Percentiles rank a stretch among this genome's conserved stretches.
Conservation (phyloP, 768 basidiomycete species). For the Collybiopsis confluens region DNA sequence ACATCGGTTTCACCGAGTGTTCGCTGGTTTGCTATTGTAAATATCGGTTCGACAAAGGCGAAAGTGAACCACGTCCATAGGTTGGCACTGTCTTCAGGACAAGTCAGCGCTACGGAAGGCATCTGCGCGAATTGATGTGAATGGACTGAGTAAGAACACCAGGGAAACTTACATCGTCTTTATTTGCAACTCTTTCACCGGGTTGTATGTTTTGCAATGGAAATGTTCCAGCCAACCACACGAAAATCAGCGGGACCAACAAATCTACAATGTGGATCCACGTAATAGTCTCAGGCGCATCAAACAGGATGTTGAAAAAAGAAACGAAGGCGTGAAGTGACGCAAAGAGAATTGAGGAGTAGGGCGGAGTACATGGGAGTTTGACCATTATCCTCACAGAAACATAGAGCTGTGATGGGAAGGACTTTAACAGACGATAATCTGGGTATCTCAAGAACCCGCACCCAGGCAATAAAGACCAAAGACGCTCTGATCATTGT, state of each 20-base stretch:
- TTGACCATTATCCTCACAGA: conserved; percentile 32
- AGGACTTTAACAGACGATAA: conserved; percentile 2
- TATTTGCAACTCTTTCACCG: conserved; percentile 43
- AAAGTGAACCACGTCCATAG: conserved; percentile 66
- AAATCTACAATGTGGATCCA: conserved; percentile 19
- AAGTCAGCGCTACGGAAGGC: conserved; percentile 45
- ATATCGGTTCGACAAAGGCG: conserved; percentile 60
- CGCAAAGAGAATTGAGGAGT: conserved; percentile 41
- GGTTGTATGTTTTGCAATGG: conserved; percentile 45
- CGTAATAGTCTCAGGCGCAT: conserved; percentile 13
- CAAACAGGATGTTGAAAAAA: conserved; percentile 29
- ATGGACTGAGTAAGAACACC: conserved; percentile 7
- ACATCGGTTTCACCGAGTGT: conserved; percentile 51
- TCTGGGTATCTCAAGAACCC: conserved; percentile 14
- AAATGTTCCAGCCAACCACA: conserved; percentile 52
- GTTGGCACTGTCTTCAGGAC: conserved; percentile 61
- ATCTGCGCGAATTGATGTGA: conserved; percentile 26
- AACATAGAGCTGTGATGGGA: conserved; percentile 37
- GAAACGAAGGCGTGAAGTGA: conserved; percentile 30
- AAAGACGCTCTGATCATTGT: conserved; percentile 24
- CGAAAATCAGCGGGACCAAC: conserved; percentile 31
- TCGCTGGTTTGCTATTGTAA: conserved; percentile 44
- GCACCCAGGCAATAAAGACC: conserved; percentile 47
- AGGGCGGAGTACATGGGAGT: conserved; percentile 50
- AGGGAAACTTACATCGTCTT: conserved; percentile 37